A percentile compares a stretch with the other conserved stretches of the same genome.
phyloP scores from a whole-genome alignment of 495 filamentous ascomycete genomes.

The Xylaria bambusicola region DNA sequence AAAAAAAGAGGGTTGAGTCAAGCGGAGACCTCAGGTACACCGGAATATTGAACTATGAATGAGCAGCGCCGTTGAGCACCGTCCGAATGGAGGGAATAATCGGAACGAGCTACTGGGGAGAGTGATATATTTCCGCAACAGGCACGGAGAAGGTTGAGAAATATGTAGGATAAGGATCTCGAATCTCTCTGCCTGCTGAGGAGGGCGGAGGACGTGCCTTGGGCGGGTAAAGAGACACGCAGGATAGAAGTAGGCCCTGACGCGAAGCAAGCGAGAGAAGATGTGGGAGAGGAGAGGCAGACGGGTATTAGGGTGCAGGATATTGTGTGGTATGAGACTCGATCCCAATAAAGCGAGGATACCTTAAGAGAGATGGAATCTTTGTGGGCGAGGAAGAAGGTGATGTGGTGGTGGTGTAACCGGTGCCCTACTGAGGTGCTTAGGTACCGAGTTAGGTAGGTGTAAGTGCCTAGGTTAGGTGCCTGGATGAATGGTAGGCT shows the following conservation, averaged over 20 bases:
- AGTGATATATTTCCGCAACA: conserved; percentile 8
- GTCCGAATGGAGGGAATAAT: conserved; percentile 6
- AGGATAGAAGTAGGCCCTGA: background rate
- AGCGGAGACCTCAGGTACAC: no score
- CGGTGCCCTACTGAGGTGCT: background rate
- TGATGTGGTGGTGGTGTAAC: background rate
- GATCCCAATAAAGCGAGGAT: conserved; percentile 7
- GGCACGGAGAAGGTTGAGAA: conserved; percentile 6
- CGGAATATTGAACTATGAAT: no score
- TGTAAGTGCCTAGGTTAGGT: no score
- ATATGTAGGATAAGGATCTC: background rate
- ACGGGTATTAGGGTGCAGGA: conserved; percentile 9
- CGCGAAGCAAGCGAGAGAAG: background rate
- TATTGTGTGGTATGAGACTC: background rate
- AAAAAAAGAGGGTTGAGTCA: background rate
- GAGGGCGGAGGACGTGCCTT: background rate
- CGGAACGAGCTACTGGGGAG: conserved; percentile 7
- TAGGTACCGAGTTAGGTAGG: no score
- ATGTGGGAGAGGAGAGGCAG: conserved; percentile 13
- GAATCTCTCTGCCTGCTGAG: no score
- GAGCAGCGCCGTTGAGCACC: background rate
- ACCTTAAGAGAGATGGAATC: background rate
- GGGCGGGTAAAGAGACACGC: conserved; percentile 3
- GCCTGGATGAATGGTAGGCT: no score
- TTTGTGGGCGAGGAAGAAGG: conserved; percentile 4